phyloP scores from a whole-genome alignment of 306 rosid species.

The Vachellia pachyceras region DNA sequence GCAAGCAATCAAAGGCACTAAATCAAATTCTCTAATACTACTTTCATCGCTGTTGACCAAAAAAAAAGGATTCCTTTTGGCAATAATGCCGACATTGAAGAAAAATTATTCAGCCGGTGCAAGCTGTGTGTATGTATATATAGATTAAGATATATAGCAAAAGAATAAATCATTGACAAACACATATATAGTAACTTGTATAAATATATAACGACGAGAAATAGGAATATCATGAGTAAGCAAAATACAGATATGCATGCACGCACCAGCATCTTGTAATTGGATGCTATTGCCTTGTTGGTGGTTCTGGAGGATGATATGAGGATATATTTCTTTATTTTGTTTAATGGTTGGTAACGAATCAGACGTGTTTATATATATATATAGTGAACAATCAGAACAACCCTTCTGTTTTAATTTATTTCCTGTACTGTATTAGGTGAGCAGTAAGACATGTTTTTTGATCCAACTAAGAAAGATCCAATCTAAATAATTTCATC shows the following conservation, averaged over 20 bases:
- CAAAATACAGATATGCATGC: conserved; percentile 14
- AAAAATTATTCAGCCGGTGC: not conserved
- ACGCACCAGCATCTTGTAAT: conserved; percentile 21
- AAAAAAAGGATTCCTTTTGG: conserved; percentile 51
- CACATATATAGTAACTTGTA: conserved; percentile 10
- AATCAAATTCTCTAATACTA: conserved; percentile 31
- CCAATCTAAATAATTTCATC: not conserved
- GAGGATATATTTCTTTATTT: not conserved
- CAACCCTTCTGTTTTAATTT: not conserved
- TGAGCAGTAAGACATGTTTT: not conserved
- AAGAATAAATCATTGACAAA: not conserved
- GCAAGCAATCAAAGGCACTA: conserved; percentile 36
- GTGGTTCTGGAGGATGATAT: conserved; percentile 25
- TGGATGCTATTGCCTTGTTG: conserved; percentile 33
- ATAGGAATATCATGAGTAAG: conserved; percentile 42
- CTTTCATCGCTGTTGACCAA: conserved; percentile 34
- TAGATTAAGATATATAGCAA: not conserved
- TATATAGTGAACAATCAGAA: not conserved
- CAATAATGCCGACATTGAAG: conserved; percentile 42
- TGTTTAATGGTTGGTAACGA: not conserved
- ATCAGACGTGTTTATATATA: not conserved
- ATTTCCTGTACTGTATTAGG: not conserved
- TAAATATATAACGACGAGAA: conserved; percentile 12
- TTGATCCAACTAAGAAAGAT: not conserved
- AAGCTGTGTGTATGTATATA: not conserved